Evolutionary conservation across 2,329 filamentous ascomycete species (phyloP).

Genomic region (Curvularia verruculosa): DNA sequence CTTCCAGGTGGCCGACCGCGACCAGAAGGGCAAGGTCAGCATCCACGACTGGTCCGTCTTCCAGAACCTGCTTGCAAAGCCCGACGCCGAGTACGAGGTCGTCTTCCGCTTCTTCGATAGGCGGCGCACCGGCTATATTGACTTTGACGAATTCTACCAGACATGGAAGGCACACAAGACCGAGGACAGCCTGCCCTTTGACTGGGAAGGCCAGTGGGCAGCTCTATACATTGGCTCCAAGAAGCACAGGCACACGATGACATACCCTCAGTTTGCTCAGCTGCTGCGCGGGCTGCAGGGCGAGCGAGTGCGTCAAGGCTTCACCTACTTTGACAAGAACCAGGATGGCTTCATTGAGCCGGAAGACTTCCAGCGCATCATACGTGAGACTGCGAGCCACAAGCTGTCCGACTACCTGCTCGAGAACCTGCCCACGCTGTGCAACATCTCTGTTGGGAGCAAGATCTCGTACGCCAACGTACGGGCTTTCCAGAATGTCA

Average conservation of each 20-base stretch:
- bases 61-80: constrained; percentile 90
- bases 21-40: constrained; percentile 72
- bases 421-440: constrained; percentile 87
- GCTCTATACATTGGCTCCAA: constrained; percentile 89
- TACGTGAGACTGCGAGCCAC: constrained; percentile 87
- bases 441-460: constrained; percentile 88
- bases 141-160: constrained; percentile 85
- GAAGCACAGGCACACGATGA: constrained; percentile 86
- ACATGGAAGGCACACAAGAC: constrained; percentile 89
- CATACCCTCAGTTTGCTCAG: constrained; percentile 96
- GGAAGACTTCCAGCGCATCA: constrained; percentile 95
- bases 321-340: constrained; percentile 88
- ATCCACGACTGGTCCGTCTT: constrained; percentile 91
- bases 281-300: constrained; percentile 96
- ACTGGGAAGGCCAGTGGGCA: constrained; percentile 98
- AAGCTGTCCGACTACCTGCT: constrained; percentile 97
- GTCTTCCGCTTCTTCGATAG: constrained; percentile 96
- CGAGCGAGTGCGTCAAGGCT: constrained; percentile 93
- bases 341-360: constrained; percentile 94
- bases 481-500: constrained; percentile 96
- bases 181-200: constrained; percentile 84
- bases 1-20: constrained; percentile 87
- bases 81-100: constrained; percentile 98
- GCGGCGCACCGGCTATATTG: constrained; percentile 81
- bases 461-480: constrained; percentile 99